Conservation (phyloP, 1,139 yeast genomes). For the Kurtzmaniella quercitrusa region DNA sequence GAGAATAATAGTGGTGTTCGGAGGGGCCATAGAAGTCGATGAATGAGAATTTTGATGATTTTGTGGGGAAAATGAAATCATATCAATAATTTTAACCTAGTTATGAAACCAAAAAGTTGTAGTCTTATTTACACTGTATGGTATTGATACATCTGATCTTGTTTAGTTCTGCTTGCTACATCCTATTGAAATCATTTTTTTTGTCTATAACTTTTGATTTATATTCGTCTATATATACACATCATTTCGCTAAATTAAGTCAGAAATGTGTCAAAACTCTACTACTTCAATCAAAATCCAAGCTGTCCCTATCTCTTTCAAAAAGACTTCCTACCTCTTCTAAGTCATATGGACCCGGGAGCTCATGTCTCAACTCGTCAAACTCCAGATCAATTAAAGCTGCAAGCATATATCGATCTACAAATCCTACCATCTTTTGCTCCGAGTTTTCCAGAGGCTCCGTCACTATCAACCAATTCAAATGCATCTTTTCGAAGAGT, state of each 20-base stretch:
- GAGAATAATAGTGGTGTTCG: slow-evolving; percentile 3
- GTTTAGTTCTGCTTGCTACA: no score
- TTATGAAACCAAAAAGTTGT: no score
- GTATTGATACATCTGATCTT: no score
- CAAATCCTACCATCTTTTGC: slow-evolving; percentile 32
- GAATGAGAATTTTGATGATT: not conserved
- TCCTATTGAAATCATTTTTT: no score
- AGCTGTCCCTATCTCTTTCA: slow-evolving; percentile 12
- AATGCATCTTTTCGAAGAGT: slow-evolving; percentile 36
- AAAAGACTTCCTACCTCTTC: slow-evolving; percentile 14
- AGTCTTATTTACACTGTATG: no score
- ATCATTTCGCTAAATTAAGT: slow-evolving; percentile 4
- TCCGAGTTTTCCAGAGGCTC: slow-evolving; percentile 12
- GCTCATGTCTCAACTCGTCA: slow-evolving; percentile 16
- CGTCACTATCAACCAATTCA: slow-evolving; percentile 33
- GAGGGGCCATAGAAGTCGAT: slow-evolving; percentile 2
- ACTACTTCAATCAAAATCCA: slow-evolving; percentile 10
- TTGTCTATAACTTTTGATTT: not conserved
- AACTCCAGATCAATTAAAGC: slow-evolving; percentile 28
- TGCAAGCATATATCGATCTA: slow-evolving; percentile 37
- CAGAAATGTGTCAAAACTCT: slow-evolving; percentile 12
- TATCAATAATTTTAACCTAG: no score
- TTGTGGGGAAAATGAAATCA: no score
- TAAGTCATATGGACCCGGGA: slow-evolving; percentile 9
- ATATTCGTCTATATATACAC: not conserved